These are phyloP conservation scores for Aegilops umbellulata DNA, from an alignment of 176 grass and related monocot species.

Conservation along the genomic window DNA sequence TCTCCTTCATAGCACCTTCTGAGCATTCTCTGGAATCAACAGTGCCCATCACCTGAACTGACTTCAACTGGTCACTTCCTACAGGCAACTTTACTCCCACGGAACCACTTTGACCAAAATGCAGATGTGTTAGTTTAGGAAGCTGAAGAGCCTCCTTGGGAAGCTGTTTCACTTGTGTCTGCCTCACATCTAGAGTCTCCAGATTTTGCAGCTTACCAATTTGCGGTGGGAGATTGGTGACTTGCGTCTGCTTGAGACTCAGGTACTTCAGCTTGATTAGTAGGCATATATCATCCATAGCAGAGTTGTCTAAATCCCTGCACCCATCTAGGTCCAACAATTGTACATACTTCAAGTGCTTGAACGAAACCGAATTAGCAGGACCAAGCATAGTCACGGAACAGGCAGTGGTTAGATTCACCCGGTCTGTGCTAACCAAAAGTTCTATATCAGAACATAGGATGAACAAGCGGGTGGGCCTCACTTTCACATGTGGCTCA, in stretches of 20 bases:
- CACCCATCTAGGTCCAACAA: conserved; percentile 10
- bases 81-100: background rate
- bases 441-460: background rate
- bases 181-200: too few species aligned
- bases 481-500: background rate
- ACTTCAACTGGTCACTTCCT: background rate
- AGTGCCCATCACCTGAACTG: background rate
- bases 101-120: background rate
- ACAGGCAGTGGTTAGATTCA: background rate
- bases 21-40: background rate
- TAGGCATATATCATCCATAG: background rate
- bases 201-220: too few species aligned
- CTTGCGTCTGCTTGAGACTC: background rate
- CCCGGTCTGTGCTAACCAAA: background rate
- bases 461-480: background rate
- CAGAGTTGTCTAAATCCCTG: background rate
- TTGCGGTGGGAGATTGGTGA: background rate
- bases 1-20: background rate
- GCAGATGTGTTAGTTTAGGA: background rate
- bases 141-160: background rate
- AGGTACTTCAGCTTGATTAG: background rate
- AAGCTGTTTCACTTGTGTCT: background rate
- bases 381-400: background rate
- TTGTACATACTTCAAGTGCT: background rate
- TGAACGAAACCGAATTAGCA: background rate